Conservation (phyloP, 345 rosid species). For the Euphorbia tirucalli region DNA sequence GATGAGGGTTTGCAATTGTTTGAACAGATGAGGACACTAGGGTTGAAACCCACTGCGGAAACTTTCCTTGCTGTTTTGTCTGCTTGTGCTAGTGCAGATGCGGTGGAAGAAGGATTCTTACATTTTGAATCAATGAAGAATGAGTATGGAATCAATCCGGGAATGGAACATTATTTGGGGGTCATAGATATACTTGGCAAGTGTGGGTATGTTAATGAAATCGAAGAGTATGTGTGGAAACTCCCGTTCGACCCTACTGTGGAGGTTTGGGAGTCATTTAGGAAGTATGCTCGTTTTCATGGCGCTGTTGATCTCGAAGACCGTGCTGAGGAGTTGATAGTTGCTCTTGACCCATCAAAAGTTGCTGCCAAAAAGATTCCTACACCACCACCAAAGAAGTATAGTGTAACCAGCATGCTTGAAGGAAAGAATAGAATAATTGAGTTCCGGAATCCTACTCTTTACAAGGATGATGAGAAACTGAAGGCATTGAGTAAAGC, state of each 20-base stretch:
- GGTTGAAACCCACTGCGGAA: conserved; percentile 49
- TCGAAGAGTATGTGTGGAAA: conserved; percentile 47
- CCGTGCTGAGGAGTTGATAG: conserved; percentile 49
- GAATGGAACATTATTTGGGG: conserved; percentile 52
- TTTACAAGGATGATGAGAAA: conserved; percentile 68
- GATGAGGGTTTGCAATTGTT: conserved; percentile 73
- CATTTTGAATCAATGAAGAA: conserved; percentile 60
- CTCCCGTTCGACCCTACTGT: conserved; percentile 59
- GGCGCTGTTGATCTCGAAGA: conserved; percentile 76
- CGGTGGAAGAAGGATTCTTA: conserved; percentile 63
- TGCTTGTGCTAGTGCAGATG: conserved; percentile 65
- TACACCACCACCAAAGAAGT: conserved; percentile 56
- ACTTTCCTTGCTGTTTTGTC: conserved; percentile 55
- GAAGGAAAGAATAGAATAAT: conserved; percentile 60
- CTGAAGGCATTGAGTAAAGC: conserved; percentile 43
- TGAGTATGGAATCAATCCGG: conserved; percentile 49
- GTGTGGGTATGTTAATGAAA: conserved; percentile 60
- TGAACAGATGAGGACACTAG: conserved; percentile 55
- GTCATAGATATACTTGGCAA: conserved; percentile 65
- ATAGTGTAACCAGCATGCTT: conserved; percentile 52
- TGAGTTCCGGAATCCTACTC: conserved; percentile 54
- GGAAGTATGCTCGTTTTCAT: conserved; percentile 49
- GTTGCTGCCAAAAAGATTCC: conserved; percentile 43
- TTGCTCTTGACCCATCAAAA: conserved; percentile 61
- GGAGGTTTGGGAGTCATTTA: conserved; percentile 62